Base-by-base conservation (phyloP, 2,329 filamentous ascomycete genomes). In the Cordyceps farinosa region DNA sequence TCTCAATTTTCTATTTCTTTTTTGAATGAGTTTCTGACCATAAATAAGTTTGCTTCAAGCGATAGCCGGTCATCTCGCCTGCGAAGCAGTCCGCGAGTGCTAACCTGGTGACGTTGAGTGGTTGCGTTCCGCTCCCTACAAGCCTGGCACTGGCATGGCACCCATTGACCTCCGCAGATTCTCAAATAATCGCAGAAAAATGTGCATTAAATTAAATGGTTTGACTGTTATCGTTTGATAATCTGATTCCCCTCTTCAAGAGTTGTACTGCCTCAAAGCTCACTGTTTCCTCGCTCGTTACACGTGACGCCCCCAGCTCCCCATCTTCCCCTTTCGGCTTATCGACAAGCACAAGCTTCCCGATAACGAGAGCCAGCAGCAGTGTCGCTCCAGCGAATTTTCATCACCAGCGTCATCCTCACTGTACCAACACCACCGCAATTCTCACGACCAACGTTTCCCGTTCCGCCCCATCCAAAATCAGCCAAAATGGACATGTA, bases 401-500 rank as follows among this genome's bases (percentile, higher is more conserved):
- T 62, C 60, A 62, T 56, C 60, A 42, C 52, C 60, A 56, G 42
- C 59, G 50, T 61, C 58, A 61, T 54, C 51, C 40, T 38, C 17
- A 48, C 27, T 32, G n/a, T 56, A n/a, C 27, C 44, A 55, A 6
- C 52, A 50, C 34, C 17, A 56, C n/a, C 44, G 27, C 44, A 29
- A 42, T 22, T 8, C 15, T 38, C 30, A 32, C 44, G 3, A 29
- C 45, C n/a, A 22, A 29, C 34, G 22, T 29, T 29, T 27, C 64
- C 62, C 59, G 63, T 55, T 54, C 47, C 51, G 32, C 34, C 57
- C 29, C 56, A 63, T 44, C 32, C 52, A 45, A 44, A 52, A 56
- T 62, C 67, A 66, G 65, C 62, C 67, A 69, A 56, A 47, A 68
- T 68, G 67, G 67, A 68, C 58, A 68, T 68, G 67, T 67, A 67